These are phyloP conservation scores for Retiboletus flavoniger DNA, from an alignment of 1,284 basidiomycete genomes.

Conservation along the genomic window DNA sequence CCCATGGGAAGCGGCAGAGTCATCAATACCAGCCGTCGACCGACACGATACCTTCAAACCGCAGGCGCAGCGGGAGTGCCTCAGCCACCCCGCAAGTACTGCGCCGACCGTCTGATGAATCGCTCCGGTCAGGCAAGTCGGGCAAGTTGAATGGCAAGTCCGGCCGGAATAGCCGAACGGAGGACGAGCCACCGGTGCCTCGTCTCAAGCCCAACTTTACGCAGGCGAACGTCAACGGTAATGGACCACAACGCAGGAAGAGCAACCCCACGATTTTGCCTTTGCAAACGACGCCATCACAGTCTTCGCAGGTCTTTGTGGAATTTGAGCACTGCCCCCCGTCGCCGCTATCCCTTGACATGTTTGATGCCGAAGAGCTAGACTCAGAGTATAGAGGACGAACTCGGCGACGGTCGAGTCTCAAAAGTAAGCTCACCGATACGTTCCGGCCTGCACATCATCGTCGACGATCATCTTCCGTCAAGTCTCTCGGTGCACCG, in stretches of 20 bases:
- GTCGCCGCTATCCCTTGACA: conserved; percentile 22
- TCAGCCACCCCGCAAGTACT: conserved; percentile 16
- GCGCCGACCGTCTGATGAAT: conserved; percentile 40
- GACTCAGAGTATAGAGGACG: conserved; percentile 41
- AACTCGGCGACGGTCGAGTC: conserved; percentile 43
- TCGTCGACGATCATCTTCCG: conserved; percentile 36
- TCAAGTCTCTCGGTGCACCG: conserved; percentile 36
- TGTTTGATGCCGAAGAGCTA: conserved; percentile 34
- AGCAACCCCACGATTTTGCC: conserved; percentile 41
- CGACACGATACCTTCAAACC: conserved; percentile 17
- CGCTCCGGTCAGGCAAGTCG: conserved; percentile 43
- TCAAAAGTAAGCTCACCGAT: conserved; percentile 48
- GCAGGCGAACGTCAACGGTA: conserved; percentile 11
- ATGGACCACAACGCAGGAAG: conserved; percentile 40
- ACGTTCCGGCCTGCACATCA: conserved; percentile 38
- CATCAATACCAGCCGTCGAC: conserved; percentile 26
- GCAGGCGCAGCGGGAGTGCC: conserved; percentile 32
- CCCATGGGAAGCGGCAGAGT: conserved; percentile 21
- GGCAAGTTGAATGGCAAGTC: conserved; percentile 36
- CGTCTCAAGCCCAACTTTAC: conserved; percentile 32
- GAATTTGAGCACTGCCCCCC: conserved; percentile 25
- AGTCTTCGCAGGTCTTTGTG: conserved; percentile 39
- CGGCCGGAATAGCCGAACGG: conserved; percentile 27
- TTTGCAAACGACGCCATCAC: conserved; percentile 32
- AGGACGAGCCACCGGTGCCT: conserved; percentile 34